These are phyloP conservation scores for Mucor saturninus DNA, from an alignment of 371 early-diverging fungal species.

Conservation along the genomic window DNA sequence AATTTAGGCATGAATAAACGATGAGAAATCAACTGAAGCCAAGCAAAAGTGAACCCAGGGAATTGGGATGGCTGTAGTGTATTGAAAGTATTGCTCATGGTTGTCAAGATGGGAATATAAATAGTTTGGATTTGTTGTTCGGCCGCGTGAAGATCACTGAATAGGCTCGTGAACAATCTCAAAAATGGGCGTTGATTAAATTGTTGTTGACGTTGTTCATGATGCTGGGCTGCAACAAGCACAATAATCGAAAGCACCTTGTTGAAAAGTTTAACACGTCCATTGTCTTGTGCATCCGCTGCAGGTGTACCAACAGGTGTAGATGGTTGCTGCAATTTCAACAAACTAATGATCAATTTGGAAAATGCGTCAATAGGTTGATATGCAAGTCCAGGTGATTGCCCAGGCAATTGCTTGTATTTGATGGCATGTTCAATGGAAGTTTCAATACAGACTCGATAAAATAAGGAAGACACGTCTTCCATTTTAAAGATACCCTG, in stretches of 20 bases:
- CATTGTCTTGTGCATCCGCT: conserved; percentile 33
- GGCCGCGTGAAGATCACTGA: conserved; percentile 80
- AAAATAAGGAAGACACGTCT: conserved; percentile 82
- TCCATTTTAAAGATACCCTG: conserved; percentile 79
- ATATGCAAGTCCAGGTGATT: conserved; percentile 60
- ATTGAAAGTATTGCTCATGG: conserved; percentile 82
- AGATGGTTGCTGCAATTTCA: conserved; percentile 55
- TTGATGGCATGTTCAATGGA: conserved; percentile 78
- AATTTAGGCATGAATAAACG: conserved; percentile 91
- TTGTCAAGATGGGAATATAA: conserved; percentile 72
- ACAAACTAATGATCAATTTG: conserved; percentile 74
- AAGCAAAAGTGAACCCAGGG: conserved; percentile 96
- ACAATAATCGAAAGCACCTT: conserved; percentile 87
- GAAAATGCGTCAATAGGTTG: conserved; percentile 87
- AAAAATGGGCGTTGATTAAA: conserved; percentile 95
- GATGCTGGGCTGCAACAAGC: conserved; percentile 81
- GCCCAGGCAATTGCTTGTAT: conserved; percentile 55
- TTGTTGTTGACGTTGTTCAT: conserved; percentile 76
- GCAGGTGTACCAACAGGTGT: conserved; percentile 12
- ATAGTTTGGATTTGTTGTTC: conserved; percentile 74
- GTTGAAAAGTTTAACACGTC: conserved; percentile 64
- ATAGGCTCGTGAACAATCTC: conserved; percentile 83
- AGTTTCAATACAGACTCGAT: conserved; percentile 86
- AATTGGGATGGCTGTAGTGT: conserved; percentile 86
- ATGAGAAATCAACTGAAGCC: conserved; percentile 94